These are phyloP conservation scores for Triticum aestivum DNA, from an alignment of 176 grass and related monocot species.

Conservation along the genomic window IWGSC_CS_RefSeq_v2.1 NC_057813.1:462197457-462197956, in stretches of 20 bases:
- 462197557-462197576: conserved; percentile 97
- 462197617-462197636: conserved; percentile 97
- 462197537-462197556: background rate
- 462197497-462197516: background rate
- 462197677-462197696: background rate
- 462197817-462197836: conserved; percentile 9
- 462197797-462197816: background rate
- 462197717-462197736: background rate
- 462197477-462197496: background rate
- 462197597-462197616: conserved; percentile 96
- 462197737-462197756: background rate
- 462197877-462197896: conserved; percentile 24
- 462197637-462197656: conserved; percentile 57
- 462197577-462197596: conserved; percentile 93
- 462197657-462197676: background rate
- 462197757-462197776: background rate
- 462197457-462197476: conserved; percentile 53
- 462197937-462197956: conserved; percentile 25
- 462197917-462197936: conserved; percentile 14
- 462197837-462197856: conserved; percentile 4
- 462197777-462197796: background rate
- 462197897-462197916: conserved; percentile 7
- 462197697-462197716: background rate
- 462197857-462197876: background rate
- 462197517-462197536: background rate